Conservation (phyloP, 1,284 basidiomycete genomes). For the Grifola frondosa region DNA sequence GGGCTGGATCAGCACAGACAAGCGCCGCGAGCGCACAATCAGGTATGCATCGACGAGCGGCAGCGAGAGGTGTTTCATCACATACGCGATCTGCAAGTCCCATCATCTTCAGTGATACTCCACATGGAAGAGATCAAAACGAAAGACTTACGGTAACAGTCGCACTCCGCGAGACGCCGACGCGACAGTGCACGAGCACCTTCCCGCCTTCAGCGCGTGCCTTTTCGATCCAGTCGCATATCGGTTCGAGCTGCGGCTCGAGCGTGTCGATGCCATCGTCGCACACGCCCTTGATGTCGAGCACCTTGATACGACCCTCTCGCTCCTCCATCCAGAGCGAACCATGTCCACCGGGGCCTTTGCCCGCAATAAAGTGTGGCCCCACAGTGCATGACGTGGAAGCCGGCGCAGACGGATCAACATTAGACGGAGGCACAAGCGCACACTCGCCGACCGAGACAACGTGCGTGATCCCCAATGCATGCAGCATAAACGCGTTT, state of each 20-base stretch:
- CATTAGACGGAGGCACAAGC: slow-evolving; percentile 58
- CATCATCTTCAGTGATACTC: slow-evolving; percentile 1
- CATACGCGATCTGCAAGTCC: slow-evolving; percentile 79
- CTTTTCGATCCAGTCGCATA: slow-evolving; percentile 92
- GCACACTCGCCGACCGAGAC: slow-evolving; percentile 96
- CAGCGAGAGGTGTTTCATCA: slow-evolving; percentile 91
- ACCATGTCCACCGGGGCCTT: slow-evolving; percentile 55
- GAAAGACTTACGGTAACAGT: slow-evolving; percentile 74
- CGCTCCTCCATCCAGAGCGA: slow-evolving; percentile 86
- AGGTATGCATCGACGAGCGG: slow-evolving; percentile 92
- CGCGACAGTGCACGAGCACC: slow-evolving; percentile 94
- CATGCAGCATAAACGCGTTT: slow-evolving; percentile 94
- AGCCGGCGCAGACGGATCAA: slow-evolving; percentile 6
- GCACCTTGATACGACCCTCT: slow-evolving; percentile 84
- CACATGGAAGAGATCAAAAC: slow-evolving; percentile 9
- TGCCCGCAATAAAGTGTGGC: slow-evolving; percentile 43
- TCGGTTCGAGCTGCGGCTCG: slow-evolving; percentile 81
- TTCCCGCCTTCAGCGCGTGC: slow-evolving; percentile 82
- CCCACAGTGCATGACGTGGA: slow-evolving; percentile 29
- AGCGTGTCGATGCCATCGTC: slow-evolving; percentile 97
- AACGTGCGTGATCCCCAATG: slow-evolving; percentile 96
- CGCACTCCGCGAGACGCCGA: slow-evolving; percentile 91
- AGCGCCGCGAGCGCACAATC: slow-evolving; percentile 78
- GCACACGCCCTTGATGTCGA: slow-evolving; percentile 87
- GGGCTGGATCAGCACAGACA: slow-evolving; percentile 90